phyloP scores from a whole-genome alignment of 805 yeast species.

The Ascoidea tarda region DNA sequence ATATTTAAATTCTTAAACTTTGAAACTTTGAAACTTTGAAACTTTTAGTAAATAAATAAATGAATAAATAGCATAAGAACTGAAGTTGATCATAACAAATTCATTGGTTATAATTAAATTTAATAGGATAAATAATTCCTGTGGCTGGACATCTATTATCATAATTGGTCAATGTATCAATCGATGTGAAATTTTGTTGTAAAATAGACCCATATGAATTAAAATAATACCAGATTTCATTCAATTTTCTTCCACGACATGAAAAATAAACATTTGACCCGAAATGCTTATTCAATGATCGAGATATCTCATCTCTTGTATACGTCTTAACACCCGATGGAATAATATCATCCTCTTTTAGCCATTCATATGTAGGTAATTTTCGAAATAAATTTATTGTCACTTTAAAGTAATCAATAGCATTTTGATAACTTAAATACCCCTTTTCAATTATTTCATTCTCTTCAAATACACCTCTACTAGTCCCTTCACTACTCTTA shows the following conservation, averaged over 20 bases:
- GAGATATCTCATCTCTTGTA: conserved; percentile 36
- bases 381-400: conserved; percentile 41
- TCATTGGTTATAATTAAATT: no score
- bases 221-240: conserved; percentile 65
- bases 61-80: no score
- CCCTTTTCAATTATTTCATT: conserved; percentile 1
- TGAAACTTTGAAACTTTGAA: no score
- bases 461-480: conserved; percentile 6
- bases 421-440: conserved; percentile 15
- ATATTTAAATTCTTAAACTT: no score
- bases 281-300: conserved; percentile 34
- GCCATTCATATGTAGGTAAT: conserved; percentile 55
- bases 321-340: conserved; percentile 51
- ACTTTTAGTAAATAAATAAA: no score
- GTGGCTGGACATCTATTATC: conserved; percentile 8
- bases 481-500: conserved; percentile 14
- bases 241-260: conserved; percentile 33
- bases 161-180: conserved; percentile 23
- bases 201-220: conserved; percentile 59
- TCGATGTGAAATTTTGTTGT: conserved; percentile 48
- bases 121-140: conserved; percentile 40
- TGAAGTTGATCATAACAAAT: no score
- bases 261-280: conserved; percentile 45
- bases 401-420: conserved; percentile 23
- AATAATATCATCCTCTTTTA: conserved; percentile 51